Conservation (phyloP, 2,329 filamentous ascomycete species). For the Xylaria sp. region DNA sequence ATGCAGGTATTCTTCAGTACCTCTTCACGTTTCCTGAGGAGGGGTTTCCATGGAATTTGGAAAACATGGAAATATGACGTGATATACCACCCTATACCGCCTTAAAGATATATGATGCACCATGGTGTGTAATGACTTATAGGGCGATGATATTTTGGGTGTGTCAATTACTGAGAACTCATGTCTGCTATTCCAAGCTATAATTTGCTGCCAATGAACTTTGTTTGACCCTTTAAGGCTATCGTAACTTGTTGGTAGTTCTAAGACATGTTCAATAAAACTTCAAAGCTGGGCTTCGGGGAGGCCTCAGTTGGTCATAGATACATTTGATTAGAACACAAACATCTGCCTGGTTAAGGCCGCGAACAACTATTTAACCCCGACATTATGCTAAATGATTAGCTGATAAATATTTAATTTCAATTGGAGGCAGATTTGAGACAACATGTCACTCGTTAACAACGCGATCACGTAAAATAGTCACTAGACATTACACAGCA, state of each 20-base stretch:
- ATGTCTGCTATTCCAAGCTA: background rate
- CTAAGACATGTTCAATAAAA: background rate
- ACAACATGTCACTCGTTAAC: no score
- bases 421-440: no score
- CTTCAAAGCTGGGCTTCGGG: no score
- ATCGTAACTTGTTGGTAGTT: background rate
- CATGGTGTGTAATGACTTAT: background rate
- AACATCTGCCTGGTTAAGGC: no score
- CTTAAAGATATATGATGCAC: background rate
- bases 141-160: background rate
- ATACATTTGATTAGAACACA: no score
- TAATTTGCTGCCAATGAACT: background rate
- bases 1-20: constrained; percentile 15
- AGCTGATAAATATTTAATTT: no score
- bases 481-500: no score
- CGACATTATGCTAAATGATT: no score
- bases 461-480: no score
- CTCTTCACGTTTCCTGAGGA: constrained; percentile 6
- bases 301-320: no score
- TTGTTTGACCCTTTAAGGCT: background rate
- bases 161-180: background rate
- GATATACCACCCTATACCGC: no score
- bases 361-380: no score
- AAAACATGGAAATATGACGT: background rate
- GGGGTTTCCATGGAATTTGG: constrained; percentile 1